phyloP scores from a whole-genome alignment of 441 rosid species.

The Populus trichocarpa region DNA sequence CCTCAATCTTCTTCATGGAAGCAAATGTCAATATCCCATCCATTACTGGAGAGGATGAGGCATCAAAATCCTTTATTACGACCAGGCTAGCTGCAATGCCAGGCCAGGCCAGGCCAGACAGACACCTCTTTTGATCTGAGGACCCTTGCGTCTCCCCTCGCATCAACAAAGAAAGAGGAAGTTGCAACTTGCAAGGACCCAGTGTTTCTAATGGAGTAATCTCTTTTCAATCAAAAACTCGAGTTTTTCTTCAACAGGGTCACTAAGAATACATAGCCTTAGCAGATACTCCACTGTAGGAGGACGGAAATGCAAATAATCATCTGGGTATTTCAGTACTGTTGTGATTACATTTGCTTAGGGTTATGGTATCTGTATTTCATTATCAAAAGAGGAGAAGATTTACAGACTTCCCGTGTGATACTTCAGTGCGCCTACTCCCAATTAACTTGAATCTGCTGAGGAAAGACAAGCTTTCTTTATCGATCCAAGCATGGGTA shows the following conservation, averaged over 20 bases:
- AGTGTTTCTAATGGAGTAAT: neutral
- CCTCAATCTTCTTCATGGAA: neutral
- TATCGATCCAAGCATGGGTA: neutral
- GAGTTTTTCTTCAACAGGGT: neutral
- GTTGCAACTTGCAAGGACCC: neutral
- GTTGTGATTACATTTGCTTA: neutral
- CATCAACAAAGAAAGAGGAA: neutral
- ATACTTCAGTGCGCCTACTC: neutral
- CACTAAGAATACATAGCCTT: neutral
- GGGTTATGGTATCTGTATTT: neutral
- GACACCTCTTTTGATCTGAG: neutral
- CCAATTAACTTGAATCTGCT: neutral
- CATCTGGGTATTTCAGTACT: neutral
- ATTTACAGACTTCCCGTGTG: constrained; percentile 3
- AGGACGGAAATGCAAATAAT: neutral
- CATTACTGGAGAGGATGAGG: neutral
- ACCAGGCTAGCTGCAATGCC: neutral
- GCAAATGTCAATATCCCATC: neutral
- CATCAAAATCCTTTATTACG: too few relatives aligned
- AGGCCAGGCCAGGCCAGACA: neutral
- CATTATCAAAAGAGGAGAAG: neutral
- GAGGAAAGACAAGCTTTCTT: neutral
- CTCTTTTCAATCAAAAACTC: neutral
- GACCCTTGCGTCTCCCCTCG: neutral
- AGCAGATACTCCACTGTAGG: neutral